These are phyloP conservation scores for Mycena epipterygia DNA, from an alignment of 768 basidiomycete species.

Conservation along the genomic window DNA sequence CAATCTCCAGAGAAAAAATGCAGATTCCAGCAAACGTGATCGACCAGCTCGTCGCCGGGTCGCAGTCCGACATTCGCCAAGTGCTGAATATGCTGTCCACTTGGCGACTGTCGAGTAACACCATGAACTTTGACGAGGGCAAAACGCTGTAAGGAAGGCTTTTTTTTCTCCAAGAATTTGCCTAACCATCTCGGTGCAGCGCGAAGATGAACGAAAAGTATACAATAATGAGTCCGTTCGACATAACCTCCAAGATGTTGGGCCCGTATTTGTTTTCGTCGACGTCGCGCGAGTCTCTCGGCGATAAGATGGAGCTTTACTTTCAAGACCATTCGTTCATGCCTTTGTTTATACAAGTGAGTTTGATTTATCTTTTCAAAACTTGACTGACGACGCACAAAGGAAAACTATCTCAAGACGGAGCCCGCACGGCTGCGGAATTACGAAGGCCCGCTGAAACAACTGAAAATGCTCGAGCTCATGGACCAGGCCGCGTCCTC, in stretches of 20 bases:
- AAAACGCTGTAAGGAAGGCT: slow-evolving; percentile 85
- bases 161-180: background rate
- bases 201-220: slow-evolving; percentile 94
- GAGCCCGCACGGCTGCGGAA: slow-evolving; percentile 74
- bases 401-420: slow-evolving; percentile 97
- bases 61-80: slow-evolving; percentile 97
- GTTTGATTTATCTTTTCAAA: background rate
- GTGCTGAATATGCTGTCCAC: slow-evolving; percentile 99
- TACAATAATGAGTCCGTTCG: slow-evolving; percentile 91
- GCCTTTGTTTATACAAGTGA: slow-evolving; percentile 95
- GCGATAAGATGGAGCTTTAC: slow-evolving; percentile 95
- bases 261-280: slow-evolving; percentile 92
- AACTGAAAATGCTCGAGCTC: slow-evolving; percentile 80
- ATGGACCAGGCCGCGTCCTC: slow-evolving; percentile 92
- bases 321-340: slow-evolving; percentile 97
- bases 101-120: slow-evolving; percentile 86
- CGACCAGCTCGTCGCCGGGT: slow-evolving; percentile 90
- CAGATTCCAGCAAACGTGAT: slow-evolving; percentile 92
- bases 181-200: slow-evolving; percentile 52
- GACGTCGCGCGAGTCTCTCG: slow-evolving; percentile 84
- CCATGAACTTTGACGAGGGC: slow-evolving; percentile 93
- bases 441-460: slow-evolving; percentile 72
- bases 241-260: slow-evolving; percentile 88
- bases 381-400: no score
- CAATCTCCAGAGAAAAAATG: slow-evolving; percentile 82